Base-by-base conservation (phyloP, 768 basidiomycete species). In the Termitomyces sp. region DNA sequence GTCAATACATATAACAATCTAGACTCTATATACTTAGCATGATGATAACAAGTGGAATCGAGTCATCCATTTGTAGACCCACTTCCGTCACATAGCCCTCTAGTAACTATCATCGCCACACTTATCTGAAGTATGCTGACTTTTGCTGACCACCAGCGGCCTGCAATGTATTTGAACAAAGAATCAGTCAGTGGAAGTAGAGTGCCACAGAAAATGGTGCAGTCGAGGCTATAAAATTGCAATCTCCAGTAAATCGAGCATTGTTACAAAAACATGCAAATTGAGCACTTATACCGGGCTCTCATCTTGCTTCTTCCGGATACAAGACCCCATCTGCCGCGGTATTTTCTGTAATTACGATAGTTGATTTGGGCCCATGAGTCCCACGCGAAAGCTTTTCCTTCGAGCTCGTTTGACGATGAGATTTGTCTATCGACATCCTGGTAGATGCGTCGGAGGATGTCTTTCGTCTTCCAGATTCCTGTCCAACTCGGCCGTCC, bases 401-500 rank as follows among this genome's bases (percentile, higher is more conserved):
- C 41, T 19, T 37, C 3, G 17, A 39, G 16, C 16, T 37, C 25
- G 30, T 44, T 19, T 16, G 16, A 21, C 21, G n/a, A 25, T 19
- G 40, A 34, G 47, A 46, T 7, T n/a, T 57, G 17, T 55, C 49
- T 40, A 25, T 43, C 12, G 28, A 35, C 28, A 47, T 47, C 35
- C 27, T 27, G 11, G 47, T n/a, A 16, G 12, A 51, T 4, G 34
- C 5, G 4, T 51, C 37, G 12, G 42, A 53, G 3, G 52, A 23
- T 28, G n/a, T 28, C 28, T 19, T 54, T 23, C 42, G 58, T 56
- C 66, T 66, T 23, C 69, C 65, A 44, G 72, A 75, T 11, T 78
- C 78, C 79, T 77, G 79, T 23, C 79, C 79, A 9, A 66, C 64
- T 54, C 83, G 73, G 16, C 82, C 83, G 25, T 85, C 81, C 70